phyloP scores from a whole-genome alignment of 768 basidiomycete genomes.

The Boletus subparvulus region DNA sequence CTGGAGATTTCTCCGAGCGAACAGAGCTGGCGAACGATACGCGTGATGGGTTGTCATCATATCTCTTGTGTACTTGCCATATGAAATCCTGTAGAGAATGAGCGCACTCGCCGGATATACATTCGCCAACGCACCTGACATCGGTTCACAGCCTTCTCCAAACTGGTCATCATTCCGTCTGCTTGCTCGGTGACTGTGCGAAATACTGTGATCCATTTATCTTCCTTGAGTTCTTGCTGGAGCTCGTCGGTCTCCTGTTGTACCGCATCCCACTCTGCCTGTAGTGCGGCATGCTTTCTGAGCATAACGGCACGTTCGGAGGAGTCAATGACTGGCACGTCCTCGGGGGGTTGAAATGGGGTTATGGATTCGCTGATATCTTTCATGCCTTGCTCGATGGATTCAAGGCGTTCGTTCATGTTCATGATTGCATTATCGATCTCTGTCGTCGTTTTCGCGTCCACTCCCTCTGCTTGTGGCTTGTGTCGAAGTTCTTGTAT shows the following conservation, averaged over 20 bases:
- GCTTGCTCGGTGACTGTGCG: slow-evolving; percentile 93
- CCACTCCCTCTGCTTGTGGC: slow-evolving; percentile 58
- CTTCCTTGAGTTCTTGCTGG: slow-evolving; percentile 92
- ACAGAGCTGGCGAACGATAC: slow-evolving; percentile 46
- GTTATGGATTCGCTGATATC: slow-evolving; percentile 63
- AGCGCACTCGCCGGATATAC: not conserved
- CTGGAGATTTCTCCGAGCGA: slow-evolving; percentile 48
- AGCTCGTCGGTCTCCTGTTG: slow-evolving; percentile 79
- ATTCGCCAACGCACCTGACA: slow-evolving; percentile 64
- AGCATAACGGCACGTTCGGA: slow-evolving; percentile 45
- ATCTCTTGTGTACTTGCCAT: slow-evolving; percentile 69
- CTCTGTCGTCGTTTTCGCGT: slow-evolving; percentile 58
- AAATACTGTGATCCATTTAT: slow-evolving; percentile 96
- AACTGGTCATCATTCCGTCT: slow-evolving; percentile 94
- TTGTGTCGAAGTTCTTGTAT: slow-evolving; percentile 93
- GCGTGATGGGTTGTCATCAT: slow-evolving; percentile 45
- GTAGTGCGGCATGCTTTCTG: slow-evolving; percentile 71
- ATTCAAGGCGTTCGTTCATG: slow-evolving; percentile 76
- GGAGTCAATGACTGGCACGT: slow-evolving; percentile 49
- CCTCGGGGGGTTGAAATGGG: slow-evolving; percentile 50
- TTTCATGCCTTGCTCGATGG: slow-evolving; percentile 70
- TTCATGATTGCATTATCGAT: slow-evolving; percentile 82
- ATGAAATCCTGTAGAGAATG: slow-evolving; percentile 67
- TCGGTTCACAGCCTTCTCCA: slow-evolving; percentile 90
- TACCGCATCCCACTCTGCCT: slow-evolving; percentile 78